Evolutionary conservation across 176 grass and related monocot genomes (phyloP), one percentile per base, ranked within the genome.

Genomic region (Oryza meridionalis): DNA sequence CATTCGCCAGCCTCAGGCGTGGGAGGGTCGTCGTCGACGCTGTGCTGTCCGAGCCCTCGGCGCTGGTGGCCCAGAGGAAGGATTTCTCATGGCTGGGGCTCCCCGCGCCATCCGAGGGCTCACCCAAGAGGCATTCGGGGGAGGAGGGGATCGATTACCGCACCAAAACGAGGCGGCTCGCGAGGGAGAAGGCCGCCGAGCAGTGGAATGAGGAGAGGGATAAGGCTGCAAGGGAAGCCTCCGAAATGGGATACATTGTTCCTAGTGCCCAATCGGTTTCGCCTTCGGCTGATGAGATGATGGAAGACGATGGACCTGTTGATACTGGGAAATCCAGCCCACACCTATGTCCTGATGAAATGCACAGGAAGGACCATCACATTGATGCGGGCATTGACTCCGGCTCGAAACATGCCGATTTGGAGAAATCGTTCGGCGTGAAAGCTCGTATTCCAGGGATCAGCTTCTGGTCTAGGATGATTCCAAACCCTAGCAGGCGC

Each of bases 31-130:
- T 99, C 77, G 67, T 99, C 25, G 94, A 99, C 84, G 96, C 96
- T 16, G 72, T 96, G 76, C 79, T 96, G 42, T 94, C 89, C 59
- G 89, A 90, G 67, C 96, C 96, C 66, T 92, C 91, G 21, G 83
- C 67, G 27, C 72, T 96, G 47, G 93, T 99, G 40, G 90, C 96
- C 22, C 96, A 99, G 77, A 94, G 50, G 67, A 94, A 90, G 79
- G 93, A 99, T 77, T 99, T 96, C 87, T 99, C 96, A 0, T 99
- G 96, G 96, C 79, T 99, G 12, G 96, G 96, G 43, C 92, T 96
- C 49, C 96, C 96, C 33, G 0, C 80, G 8, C 87, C 92, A 19
- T 89, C 93, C 15, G 91, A 89, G 83, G 74, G 55, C 63, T 67
- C 69, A 6, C 46, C 79, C 55, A 93, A 84, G 49, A 82, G 91